These are phyloP conservation scores for Venustampulla echinocandica DNA, from an alignment of 495 filamentous ascomycete species.

Conservation along the genomic window DNA sequence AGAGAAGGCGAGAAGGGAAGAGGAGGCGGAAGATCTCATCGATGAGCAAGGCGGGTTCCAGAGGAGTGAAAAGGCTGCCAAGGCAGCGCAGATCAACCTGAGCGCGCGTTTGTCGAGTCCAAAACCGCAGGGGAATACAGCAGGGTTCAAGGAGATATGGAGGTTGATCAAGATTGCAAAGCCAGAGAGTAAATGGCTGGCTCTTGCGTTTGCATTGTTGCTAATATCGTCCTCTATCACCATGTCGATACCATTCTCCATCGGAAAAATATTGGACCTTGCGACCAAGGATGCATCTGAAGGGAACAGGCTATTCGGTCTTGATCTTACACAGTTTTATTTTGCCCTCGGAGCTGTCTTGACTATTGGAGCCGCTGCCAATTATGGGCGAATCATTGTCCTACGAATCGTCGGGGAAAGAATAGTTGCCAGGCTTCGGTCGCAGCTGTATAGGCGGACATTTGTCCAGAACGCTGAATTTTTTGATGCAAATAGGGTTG, in stretches of 20 bases:
- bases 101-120: constrained; percentile 80
- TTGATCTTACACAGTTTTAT: constrained; percentile 71
- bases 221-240: constrained; percentile 82
- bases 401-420: constrained; percentile 93
- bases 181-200: constrained; percentile 73
- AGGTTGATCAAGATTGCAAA: constrained; percentile 81
- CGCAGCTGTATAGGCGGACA: constrained; percentile 80
- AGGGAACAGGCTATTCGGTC: constrained; percentile 56
- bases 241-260: constrained; percentile 92
- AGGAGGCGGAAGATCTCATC: constrained; percentile 20
- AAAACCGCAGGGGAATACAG: constrained; percentile 49
- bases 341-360: constrained; percentile 61
- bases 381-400: constrained; percentile 89
- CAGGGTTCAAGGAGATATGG: constrained; percentile 69
- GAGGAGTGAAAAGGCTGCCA: constrained; percentile 60
- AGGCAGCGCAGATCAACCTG: constrained; percentile 86
- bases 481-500: constrained; percentile 95
- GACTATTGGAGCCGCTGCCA: constrained; percentile 67
- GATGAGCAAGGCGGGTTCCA: constrained; percentile 16
- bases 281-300: constrained; percentile 53
- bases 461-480: constrained; percentile 96
- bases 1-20: constrained; percentile 17
- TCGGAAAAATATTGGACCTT: constrained; percentile 88
- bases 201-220: constrained; percentile 70
- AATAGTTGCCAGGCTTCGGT: constrained; percentile 81